Conservation (phyloP, 2,329 filamentous ascomycete genomes). For the Alternaria ventricosa region DNA sequence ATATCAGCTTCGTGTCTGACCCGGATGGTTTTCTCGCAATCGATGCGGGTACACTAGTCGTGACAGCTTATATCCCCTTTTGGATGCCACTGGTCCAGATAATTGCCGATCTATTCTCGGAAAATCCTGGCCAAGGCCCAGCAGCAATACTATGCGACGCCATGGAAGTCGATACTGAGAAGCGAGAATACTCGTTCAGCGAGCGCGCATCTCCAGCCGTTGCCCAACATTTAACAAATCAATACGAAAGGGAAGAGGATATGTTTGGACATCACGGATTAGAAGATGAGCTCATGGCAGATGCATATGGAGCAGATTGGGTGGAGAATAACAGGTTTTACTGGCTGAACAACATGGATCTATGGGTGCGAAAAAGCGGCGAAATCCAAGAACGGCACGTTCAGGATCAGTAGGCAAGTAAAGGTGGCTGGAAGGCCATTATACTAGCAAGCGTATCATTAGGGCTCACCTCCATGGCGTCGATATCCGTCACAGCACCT, state of each 20-base stretch:
- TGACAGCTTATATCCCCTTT: constrained; percentile 16
- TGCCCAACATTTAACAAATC: neutral
- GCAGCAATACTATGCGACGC: constrained; percentile 6
- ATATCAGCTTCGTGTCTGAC: constrained; percentile 13
- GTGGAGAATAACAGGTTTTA: neutral
- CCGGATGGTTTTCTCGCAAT: constrained; percentile 25
- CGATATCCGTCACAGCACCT: no score
- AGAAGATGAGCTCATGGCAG: neutral
- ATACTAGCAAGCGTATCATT: no score
- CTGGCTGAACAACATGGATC: neutral
- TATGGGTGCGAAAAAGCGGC: neutral
- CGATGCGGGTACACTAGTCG: constrained; percentile 21
- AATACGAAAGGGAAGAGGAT: neutral
- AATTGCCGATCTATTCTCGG: constrained; percentile 14
- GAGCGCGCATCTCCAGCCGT: neutral
- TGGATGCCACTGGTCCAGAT: constrained; percentile 26
- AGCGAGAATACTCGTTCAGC: neutral
- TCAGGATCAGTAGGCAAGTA: neutral
- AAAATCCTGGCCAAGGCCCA: neutral
- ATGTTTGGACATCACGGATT: neutral
- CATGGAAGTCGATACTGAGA: neutral
- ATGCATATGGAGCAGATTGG: neutral
- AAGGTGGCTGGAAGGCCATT: no score
- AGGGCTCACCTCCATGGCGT: no score
- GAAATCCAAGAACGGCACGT: neutral